Evolutionary conservation across 2,329 filamentous ascomycete genomes (phyloP), one percentile per base, ranked within the genome.

Genomic region (Ascochyta koolunga): DNA sequence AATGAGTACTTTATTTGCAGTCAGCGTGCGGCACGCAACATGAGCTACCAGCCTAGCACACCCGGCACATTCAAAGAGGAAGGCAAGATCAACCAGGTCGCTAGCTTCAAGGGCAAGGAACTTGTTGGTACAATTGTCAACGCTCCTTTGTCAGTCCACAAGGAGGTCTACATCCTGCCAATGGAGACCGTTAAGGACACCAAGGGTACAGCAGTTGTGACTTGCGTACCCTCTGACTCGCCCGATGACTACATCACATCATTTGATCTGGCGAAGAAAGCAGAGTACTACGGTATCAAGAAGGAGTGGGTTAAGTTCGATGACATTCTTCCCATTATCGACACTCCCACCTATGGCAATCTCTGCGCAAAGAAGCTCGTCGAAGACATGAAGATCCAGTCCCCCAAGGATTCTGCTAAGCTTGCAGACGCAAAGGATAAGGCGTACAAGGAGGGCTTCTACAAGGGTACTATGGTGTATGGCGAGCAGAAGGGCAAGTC

Each of bases 361-460:
- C 82, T 96, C 54, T 89, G 89, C 42, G 95, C 95, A 0, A 88
- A 89, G 61, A 84, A 87, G 66, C 80, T 99, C 54, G 89, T 96
- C 48, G 91, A 97, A 80, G 87, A 95, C 75, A 82, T 97, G 74
- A 98, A 98, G 83, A 99, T 99, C 71, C 88, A 91, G 61, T 98
- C 93, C 11, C 93, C 95, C 58, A 99, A 99, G 78, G 95, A 99
- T 71, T 85, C 88, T 31, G 95, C 90, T 73, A 89, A 93, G 77
- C 86, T 99, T 40, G 89, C 90, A 39, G 89, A 97, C 75, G 95
- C 95, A 39, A 99, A 99, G 79, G 93, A 98, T 64, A 80, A 96
- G 62, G 93, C 95, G 0, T 99, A 99, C 83, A 96, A 95, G 77
- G 93, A 97, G 72, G 95, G 93, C 15, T 98, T 91, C 81, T 99